Percentiles rank a stretch among this genome's conserved stretches.
phyloP scores from a whole-genome alignment of 2,329 filamentous ascomycete species.

The Claviceps capensis region DNA sequence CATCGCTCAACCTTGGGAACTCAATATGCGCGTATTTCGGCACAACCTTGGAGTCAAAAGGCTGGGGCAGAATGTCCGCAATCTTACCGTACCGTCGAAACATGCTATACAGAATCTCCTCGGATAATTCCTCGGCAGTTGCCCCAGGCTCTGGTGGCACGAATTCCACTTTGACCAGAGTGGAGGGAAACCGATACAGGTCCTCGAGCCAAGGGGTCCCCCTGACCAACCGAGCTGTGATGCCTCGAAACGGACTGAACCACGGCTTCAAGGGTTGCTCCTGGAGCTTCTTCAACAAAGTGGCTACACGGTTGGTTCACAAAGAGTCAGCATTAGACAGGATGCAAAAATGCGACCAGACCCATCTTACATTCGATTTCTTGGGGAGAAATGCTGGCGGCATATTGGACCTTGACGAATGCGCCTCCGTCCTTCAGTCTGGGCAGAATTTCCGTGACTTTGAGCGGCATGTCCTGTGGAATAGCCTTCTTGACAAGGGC shows the following conservation, averaged over 20 bases:
- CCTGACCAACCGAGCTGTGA: constrained; percentile 59
- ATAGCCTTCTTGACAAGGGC: constrained; percentile 47
- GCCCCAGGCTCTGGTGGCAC: constrained; percentile 58
- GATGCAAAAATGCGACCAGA: not conserved
- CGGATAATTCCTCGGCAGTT: constrained; percentile 62
- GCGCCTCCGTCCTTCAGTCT: constrained; percentile 84
- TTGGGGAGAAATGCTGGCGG: constrained; percentile 22
- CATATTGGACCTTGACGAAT: constrained; percentile 70
- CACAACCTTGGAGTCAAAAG: constrained; percentile 71
- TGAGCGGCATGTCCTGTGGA: constrained; percentile 46
- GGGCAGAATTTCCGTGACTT: constrained; percentile 70
- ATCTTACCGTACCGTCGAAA: constrained; percentile 89
- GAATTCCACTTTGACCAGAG: constrained; percentile 71
- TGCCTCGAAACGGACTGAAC: constrained; percentile 70
- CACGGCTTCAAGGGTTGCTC: constrained; percentile 68
- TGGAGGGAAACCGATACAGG: constrained; percentile 67
- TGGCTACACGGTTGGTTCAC: constrained; percentile 17
- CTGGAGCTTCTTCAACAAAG: constrained; percentile 48
- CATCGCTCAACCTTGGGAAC: constrained; percentile 58
- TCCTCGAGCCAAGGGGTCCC: constrained; percentile 93
- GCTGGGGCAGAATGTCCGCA: constrained; percentile 67
- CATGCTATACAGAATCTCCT: constrained; percentile 74
- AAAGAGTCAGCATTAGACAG: not conserved
- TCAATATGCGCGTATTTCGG: constrained; percentile 72
- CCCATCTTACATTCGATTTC: constrained; percentile 27